Percentiles rank a stretch among this genome's conserved stretches.
phyloP scores from a whole-genome alignment of 495 filamentous ascomycete species.

The Talaromyces liani region DNA sequence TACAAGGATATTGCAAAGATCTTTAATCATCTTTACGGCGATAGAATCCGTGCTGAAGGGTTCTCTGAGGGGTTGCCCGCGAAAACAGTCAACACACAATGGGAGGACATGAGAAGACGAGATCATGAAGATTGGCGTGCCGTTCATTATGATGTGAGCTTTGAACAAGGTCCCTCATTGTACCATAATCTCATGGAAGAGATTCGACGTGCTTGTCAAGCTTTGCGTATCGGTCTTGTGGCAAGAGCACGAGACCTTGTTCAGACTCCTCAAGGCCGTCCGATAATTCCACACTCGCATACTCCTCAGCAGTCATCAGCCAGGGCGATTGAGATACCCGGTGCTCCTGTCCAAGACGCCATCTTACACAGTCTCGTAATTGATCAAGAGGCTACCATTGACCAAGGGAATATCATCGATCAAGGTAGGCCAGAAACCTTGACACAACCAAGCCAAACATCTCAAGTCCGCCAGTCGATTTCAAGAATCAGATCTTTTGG shows the following conservation, averaged over 20 bases:
- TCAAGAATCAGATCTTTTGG: background rate
- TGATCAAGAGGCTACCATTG: too few species aligned
- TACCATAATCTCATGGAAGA: constrained; percentile 8
- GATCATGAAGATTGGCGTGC: constrained; percentile 16
- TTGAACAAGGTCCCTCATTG: constrained; percentile 16
- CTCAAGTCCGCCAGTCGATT: background rate
- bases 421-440: background rate
- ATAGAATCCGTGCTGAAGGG: constrained; percentile 14
- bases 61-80: constrained; percentile 10
- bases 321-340: too few species aligned
- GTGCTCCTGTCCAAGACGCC: too few species aligned
- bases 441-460: background rate
- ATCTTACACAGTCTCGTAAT: too few species aligned
- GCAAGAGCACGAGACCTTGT: background rate
- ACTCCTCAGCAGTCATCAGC: too few species aligned
- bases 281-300: too few species aligned
- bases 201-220: constrained; percentile 12
- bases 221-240: background rate
- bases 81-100: constrained; percentile 15
- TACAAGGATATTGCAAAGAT: constrained; percentile 9
- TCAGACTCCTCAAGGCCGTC: too few species aligned
- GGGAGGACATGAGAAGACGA: constrained; percentile 13
- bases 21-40: constrained; percentile 19
- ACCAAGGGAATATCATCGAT: background rate
- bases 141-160: constrained; percentile 17